These are phyloP conservation scores for Silene vulgaris DNA, from an alignment of 179 eudicot species.

Conservation along the genomic window DNA sequence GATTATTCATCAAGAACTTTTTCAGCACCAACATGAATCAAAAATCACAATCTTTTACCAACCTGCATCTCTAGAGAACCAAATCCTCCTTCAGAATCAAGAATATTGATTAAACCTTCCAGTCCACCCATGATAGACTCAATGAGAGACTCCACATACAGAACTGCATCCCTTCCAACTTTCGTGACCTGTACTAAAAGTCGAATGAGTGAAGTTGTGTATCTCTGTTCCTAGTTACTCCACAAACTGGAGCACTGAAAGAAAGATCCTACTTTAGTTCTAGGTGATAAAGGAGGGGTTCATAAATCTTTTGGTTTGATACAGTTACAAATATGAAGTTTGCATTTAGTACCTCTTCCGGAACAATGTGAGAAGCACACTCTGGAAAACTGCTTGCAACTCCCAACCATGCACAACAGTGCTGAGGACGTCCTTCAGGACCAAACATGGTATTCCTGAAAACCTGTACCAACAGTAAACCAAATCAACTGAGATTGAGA, in stretches of 20 bases:
- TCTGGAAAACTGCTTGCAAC: slow-evolving; percentile 99
- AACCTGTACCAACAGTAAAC: slow-evolving; percentile 48
- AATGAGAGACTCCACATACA: slow-evolving; percentile 90
- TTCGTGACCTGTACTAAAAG: slow-evolving; percentile 60
- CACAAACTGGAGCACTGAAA: slow-evolving; percentile 4
- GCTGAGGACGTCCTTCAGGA: slow-evolving; percentile 99
- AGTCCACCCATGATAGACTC: slow-evolving; percentile 97
- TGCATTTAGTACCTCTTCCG: slow-evolving; percentile 72
- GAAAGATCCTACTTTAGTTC: not conserved
- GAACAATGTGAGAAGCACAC: slow-evolving; percentile 88
- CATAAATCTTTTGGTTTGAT: slow-evolving; percentile 7
- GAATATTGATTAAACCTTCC: slow-evolving; percentile 93
- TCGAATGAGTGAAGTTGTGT: not conserved
- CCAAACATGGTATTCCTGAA: slow-evolving; percentile 99
- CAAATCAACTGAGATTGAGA: not conserved
- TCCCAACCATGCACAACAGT: slow-evolving; percentile 99
- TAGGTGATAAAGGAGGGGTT: not conserved
- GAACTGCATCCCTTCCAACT: slow-evolving; percentile 94
- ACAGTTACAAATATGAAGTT: slow-evolving; percentile 7
- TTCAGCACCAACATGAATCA: slow-evolving; percentile 3
- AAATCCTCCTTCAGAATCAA: slow-evolving; percentile 98
- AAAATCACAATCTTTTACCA: slow-evolving; percentile 15
- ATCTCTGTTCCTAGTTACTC: not conserved
- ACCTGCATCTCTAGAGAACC: slow-evolving; percentile 99
- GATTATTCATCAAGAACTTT: slow-evolving; percentile 13